These are phyloP conservation scores for Xylaria sp. DNA, from an alignment of 2,329 filamentous ascomycete species.

Conservation along the genomic window DNA sequence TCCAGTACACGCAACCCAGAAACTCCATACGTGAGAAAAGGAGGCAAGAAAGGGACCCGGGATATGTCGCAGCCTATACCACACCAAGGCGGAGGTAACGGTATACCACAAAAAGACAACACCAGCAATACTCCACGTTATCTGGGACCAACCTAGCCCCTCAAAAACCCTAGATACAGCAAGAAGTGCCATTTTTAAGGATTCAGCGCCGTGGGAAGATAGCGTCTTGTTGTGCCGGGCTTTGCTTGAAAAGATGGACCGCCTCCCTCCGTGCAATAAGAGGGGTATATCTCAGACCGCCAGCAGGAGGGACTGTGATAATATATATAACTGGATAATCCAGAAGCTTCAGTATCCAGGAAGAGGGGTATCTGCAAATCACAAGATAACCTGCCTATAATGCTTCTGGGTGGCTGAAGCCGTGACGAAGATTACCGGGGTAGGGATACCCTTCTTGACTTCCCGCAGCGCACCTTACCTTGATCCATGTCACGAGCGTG, in stretches of 20 bases:
- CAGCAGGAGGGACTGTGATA: neutral
- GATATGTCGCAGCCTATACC: conserved; percentile 45
- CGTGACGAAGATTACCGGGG: neutral
- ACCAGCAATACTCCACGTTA: neutral
- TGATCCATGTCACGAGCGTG: neutral
- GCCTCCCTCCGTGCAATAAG: neutral
- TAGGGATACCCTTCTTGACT: neutral
- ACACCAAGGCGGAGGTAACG: conserved; percentile 34
- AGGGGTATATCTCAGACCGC: neutral
- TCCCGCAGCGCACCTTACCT: neutral
- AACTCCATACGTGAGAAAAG: conserved; percentile 44
- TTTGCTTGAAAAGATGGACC: neutral
- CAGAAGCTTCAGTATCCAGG: neutral
- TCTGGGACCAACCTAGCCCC: neutral
- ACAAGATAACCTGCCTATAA: neutral
- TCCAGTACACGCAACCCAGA: conserved; percentile 32
- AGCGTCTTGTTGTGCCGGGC: neutral
- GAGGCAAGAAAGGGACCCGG: conserved; percentile 44
- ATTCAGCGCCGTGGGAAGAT: no score
- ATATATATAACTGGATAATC: neutral
- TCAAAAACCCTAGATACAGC: neutral
- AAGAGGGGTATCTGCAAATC: neutral
- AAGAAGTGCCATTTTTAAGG: neutral
- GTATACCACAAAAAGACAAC: conserved; percentile 33
- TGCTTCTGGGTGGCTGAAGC: neutral